Evolutionary conservation across 108 stramenopile genomes (phyloP), one percentile per base, ranked within the genome.

Genomic region (Conticribra guillardii): DNA sequence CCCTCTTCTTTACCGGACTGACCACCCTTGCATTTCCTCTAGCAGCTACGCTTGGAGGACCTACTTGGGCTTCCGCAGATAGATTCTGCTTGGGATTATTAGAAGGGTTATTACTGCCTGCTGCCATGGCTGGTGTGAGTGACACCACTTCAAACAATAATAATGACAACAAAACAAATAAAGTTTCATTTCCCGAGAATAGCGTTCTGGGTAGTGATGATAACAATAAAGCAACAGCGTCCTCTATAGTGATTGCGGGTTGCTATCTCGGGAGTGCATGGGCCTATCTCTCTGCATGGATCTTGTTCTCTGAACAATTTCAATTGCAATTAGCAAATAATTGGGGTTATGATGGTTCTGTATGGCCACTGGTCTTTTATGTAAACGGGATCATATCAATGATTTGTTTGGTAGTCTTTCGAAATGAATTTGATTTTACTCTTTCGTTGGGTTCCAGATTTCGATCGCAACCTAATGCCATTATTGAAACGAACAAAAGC

Each of bases 181-280:
- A 53, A 22, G 2, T n/a, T n/a, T 51, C 19, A 11, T 15, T 49
- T 1, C 0, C 11, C 14, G 30, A 17, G 18, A 32, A 17, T 16
- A 45, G 2, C 15, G 29, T 16, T 5, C 11, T 0, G 41, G 57
- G 57, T 49, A 54, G 1, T 34, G 63, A 64, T 26, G 47, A 53
- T 2, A 60, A 46, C 41, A 56, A 56, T n/a, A 69, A 58, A 21
- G 70, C 76, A 16, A 77, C 76, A 3, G 76, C 76, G 5, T 77
- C 76, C 15, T 64, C 76, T 2, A 37, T 66, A 4, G 71, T 77
- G 18, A 71, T 77, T 1, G 76, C 76, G 4, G 76, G 76, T 22
- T 77, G 76, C 30, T 77, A 77, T 46, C 62, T 77, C 2, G 76
- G 76, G 1, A 77, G 76, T 50, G 70, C 69, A 37, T 72, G 70